These are phyloP conservation scores for Russula foetens DNA, from an alignment of 768 basidiomycete genomes.

Conservation along the genomic window DNA sequence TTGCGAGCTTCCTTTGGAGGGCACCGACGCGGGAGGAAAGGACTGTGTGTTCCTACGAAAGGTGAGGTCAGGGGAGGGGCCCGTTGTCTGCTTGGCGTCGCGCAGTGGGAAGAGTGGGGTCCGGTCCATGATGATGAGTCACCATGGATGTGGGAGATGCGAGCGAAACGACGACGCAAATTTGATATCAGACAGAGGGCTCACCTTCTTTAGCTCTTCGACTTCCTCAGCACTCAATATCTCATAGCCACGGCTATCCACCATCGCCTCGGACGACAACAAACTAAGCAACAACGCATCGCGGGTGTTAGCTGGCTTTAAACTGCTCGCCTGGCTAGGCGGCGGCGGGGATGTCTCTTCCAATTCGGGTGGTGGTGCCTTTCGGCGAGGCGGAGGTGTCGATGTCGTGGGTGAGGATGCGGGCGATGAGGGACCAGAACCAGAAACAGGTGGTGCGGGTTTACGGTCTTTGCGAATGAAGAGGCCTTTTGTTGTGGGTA, in stretches of 20 bases:
- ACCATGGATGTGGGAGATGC: not conserved
- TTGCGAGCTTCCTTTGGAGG: constrained; percentile 61
- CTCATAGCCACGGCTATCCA: constrained; percentile 80
- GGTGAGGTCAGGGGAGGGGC: constrained; percentile 3
- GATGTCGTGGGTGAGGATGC: constrained; percentile 13
- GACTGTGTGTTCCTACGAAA: constrained; percentile 61
- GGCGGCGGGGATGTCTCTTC: not conserved
- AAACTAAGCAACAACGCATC: constrained; percentile 87
- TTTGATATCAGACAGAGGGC: constrained; percentile 22
- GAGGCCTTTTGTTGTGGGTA: constrained; percentile 13
- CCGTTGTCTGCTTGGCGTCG: not conserved
- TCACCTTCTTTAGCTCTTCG: constrained; percentile 61
- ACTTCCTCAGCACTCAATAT: constrained; percentile 69
- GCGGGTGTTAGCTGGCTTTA: constrained; percentile 41
- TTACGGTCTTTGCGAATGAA: constrained; percentile 21
- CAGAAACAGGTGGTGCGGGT: constrained; percentile 22
- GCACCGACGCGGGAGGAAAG: constrained; percentile 59
- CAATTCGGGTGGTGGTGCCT: constrained; percentile 3
- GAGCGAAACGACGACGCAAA: not conserved
- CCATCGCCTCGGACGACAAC: constrained; percentile 85
- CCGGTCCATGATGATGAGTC: not conserved
- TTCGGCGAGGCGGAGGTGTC: constrained; percentile 5
- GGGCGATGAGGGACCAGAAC: constrained; percentile 26
- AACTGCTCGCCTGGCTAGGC: not conserved
- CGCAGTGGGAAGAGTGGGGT: not conserved